Conservation (phyloP, 1,284 basidiomycete species). For the Ustilago vetiveriae region DNA sequence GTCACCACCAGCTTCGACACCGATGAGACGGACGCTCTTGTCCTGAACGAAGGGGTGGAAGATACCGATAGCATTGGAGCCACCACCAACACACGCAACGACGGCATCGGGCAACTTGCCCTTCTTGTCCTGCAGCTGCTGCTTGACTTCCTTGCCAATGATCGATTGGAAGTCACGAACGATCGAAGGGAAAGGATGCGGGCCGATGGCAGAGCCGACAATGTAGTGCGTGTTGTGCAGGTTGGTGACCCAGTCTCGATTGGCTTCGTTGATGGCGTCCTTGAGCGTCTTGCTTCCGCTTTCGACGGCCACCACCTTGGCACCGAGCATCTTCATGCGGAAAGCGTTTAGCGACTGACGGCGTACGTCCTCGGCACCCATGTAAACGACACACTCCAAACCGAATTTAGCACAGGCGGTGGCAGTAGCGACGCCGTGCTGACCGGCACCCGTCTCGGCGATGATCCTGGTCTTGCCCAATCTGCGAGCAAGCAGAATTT, state of each 20-base stretch:
- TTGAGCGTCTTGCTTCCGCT: constrained; percentile 95
- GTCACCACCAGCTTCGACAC: constrained; percentile 71
- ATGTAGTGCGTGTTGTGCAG: constrained; percentile 87
- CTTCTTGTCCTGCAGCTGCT: constrained; percentile 78
- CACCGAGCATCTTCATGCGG: constrained; percentile 96
- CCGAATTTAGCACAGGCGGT: constrained; percentile 98
- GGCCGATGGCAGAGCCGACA: constrained; percentile 95
- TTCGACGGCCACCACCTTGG: constrained; percentile 82
- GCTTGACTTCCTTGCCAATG: constrained; percentile 94
- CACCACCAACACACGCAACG: constrained; percentile 96
- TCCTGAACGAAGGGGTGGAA: constrained; percentile 62
- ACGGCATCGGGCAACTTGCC: constrained; percentile 92
- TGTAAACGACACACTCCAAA: constrained; percentile 93
- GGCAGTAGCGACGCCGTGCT: constrained; percentile 98
- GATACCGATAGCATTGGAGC: constrained; percentile 91
- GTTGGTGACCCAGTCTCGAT: constrained; percentile 94
- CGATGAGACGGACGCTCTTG: constrained; percentile 59
- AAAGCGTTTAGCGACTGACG: constrained; percentile 96
- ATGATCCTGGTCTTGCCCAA: constrained; percentile 97
- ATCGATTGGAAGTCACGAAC: constrained; percentile 97
- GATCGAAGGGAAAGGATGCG: constrained; percentile 98
- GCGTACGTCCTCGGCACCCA: constrained; percentile 98
- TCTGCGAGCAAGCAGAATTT: constrained; percentile 86
- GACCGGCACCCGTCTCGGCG: constrained; percentile 97
- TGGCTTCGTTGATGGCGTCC: constrained; percentile 74